Base-by-base conservation (phyloP, 2,329 filamentous ascomycete genomes). In the Pseudogymnoascus sp. region DNA sequence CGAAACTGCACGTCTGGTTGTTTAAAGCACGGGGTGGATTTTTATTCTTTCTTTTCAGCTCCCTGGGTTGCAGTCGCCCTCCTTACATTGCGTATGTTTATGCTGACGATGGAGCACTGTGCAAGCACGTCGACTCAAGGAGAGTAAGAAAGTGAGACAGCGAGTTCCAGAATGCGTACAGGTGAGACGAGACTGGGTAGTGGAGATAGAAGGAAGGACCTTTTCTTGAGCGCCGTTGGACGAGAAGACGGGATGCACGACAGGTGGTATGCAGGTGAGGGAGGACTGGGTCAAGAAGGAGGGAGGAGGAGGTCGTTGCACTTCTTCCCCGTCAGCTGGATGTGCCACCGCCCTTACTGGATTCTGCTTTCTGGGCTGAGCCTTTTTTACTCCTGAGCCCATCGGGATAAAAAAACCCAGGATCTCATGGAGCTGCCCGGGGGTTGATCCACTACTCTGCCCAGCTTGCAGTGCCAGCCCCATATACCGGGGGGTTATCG, bases 61-160 rank as follows among this genome's bases (percentile, higher is more conserved):
- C 26, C 26, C 47, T 57, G 26, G 47, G 26, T 34, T 8, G 26
- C 47, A 57, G 26, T 57, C 8, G 26, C 4, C n/a, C 47, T 57
- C 47, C 47, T 57, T 57, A 57, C 47, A 57, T 57, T 34, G 47
- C 47, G 47, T n/a, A 57, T 57, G 47, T 57, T 57, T 57, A 57
- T 57, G 47, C n/a, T 57, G 47, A 26, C 47, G 47, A 57, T 57
- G 26, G 47, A 34, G 47, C 47, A 57, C 26, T 31, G 47, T 57
- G 47, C n/a, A 57, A 18, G 47, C 47, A 57, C 5, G 47, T 57
- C 26, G 47, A 57, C 47, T 57, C 47, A 57, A 57, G 26, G n/a
- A 34, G 47, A 57, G 47, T 57, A 18, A 18, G 11, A 7, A 31
- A 34, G 47, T 57, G 47, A 57, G 47, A 57, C 47, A 57, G 26